Conservation (phyloP, 441 rosid genomes). For the Pelargonium cotyledonis region DNA sequence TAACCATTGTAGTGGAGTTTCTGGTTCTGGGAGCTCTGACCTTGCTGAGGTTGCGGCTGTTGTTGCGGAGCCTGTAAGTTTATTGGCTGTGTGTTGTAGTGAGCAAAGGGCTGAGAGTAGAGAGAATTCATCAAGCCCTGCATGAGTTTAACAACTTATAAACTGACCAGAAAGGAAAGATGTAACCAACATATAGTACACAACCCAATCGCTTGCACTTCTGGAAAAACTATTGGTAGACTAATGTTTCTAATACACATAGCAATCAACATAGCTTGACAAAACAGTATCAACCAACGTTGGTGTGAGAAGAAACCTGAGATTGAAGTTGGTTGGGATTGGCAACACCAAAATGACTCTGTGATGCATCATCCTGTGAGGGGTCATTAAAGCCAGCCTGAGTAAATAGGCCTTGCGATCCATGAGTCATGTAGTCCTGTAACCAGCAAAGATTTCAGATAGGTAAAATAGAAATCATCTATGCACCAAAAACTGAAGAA, state of each 20-base stretch:
- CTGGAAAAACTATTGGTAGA: background rate
- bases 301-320: constrained; percentile 52
- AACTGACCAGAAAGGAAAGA: background rate
- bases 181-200: background rate
- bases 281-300: background rate
- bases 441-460: background rate
- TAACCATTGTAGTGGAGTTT: constrained; percentile 80
- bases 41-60: constrained; percentile 51
- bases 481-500: constrained; percentile 3
- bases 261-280: background rate
- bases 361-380: constrained; percentile 77
- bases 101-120: constrained; percentile 85
- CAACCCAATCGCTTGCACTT: too few relatives aligned
- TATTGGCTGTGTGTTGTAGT: constrained; percentile 68
- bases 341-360: constrained; percentile 68
- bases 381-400: constrained; percentile 83
- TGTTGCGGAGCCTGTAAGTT: constrained; percentile 61
- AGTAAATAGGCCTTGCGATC: constrained; percentile 91
- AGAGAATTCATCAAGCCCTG: constrained; percentile 92
- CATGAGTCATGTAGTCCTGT: constrained; percentile 93
- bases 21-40: constrained; percentile 79
- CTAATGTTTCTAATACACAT: too few relatives aligned
- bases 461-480: background rate
- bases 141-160: constrained; percentile 12
- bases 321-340: constrained; percentile 76